A percentile compares a stretch with the other conserved stretches of the same genome.
These are phyloP conservation scores for Aspergillus conjunctus DNA, from an alignment of 495 filamentous ascomycete species.

Conservation along the genomic window DNA sequence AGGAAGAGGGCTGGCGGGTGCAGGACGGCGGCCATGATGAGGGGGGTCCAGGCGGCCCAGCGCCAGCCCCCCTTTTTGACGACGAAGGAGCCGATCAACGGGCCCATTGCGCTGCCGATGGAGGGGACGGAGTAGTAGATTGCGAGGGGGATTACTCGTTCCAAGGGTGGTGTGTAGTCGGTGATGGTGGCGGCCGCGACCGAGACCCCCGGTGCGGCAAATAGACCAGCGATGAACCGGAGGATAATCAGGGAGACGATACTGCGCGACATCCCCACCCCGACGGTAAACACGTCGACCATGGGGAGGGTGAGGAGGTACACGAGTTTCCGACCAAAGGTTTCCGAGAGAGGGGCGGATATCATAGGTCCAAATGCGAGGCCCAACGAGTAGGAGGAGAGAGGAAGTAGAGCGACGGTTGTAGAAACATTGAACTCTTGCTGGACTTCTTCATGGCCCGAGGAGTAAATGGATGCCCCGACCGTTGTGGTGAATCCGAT, in stretches of 20 bases:
- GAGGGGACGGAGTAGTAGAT: conserved; percentile 50
- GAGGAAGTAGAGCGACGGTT: conserved; percentile 55
- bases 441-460: conserved; percentile 44
- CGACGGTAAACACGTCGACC: conserved; percentile 64
- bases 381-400: conserved; percentile 59
- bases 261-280: conserved; percentile 57
- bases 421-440: conserved; percentile 48
- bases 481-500: conserved; percentile 34
- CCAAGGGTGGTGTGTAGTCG: conserved; percentile 20
- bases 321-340: conserved; percentile 55
- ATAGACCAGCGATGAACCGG: conserved; percentile 64
- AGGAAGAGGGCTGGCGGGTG: conserved; percentile 40
- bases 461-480: conserved; percentile 54
- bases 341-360: conserved; percentile 60
- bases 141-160: conserved; percentile 21
- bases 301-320: conserved; percentile 56
- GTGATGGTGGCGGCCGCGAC: conserved; percentile 29
- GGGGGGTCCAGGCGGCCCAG: conserved; percentile 53
- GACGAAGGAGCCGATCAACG: conserved; percentile 62
- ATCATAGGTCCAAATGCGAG: conserved; percentile 62
- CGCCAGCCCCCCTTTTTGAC: conserved; percentile 59
- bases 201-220: conserved; percentile 27
- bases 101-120: conserved; percentile 55
- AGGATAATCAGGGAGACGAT: conserved; percentile 58
- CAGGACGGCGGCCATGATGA: conserved; percentile 30